These are phyloP conservation scores for Aegilops longissima DNA, from an alignment of 176 grass and related monocot genomes.

Conservation along the genomic window DNA sequence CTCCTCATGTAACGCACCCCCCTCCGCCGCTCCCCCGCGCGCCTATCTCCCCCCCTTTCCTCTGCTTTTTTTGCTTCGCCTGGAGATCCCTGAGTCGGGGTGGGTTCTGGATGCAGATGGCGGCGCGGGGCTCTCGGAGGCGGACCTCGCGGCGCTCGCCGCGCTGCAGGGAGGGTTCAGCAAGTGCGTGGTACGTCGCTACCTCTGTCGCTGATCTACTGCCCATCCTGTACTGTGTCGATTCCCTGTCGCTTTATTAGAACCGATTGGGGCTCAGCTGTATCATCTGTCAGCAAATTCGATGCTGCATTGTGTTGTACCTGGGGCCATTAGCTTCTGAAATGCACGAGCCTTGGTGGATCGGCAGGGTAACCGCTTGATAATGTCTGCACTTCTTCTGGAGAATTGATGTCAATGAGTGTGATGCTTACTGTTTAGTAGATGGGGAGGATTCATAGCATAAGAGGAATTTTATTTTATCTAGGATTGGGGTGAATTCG, in stretches of 20 bases:
- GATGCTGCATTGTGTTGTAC: neutral
- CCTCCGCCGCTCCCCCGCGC: neutral
- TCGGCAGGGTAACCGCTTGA: neutral
- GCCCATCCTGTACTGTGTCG: neutral
- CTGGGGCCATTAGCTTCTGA: neutral
- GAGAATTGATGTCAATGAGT: neutral
- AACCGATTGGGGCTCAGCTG: neutral
- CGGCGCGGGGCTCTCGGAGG: constrained; percentile 45
- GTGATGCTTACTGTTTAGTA: neutral
- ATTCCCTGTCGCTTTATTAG: neutral
- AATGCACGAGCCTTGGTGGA: neutral
- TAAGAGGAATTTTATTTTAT: neutral
- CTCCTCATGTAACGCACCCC: constrained; percentile 52
- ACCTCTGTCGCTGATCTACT: neutral
- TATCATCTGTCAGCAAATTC: neutral
- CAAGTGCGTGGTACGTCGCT: constrained; percentile 81
- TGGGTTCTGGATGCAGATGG: constrained; percentile 43
- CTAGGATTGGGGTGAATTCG: neutral
- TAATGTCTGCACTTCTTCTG: neutral
- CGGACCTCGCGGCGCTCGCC: constrained; percentile 53
- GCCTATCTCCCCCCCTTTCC: neutral
- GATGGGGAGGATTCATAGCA: neutral
- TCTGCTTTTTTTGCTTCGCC: neutral
- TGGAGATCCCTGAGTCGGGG: constrained; percentile 24
- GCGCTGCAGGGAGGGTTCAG: constrained; percentile 62